Evolutionary conservation across 73 alveolate species (phyloP).

Genomic region (Symbiodinium pilosum): DNA sequence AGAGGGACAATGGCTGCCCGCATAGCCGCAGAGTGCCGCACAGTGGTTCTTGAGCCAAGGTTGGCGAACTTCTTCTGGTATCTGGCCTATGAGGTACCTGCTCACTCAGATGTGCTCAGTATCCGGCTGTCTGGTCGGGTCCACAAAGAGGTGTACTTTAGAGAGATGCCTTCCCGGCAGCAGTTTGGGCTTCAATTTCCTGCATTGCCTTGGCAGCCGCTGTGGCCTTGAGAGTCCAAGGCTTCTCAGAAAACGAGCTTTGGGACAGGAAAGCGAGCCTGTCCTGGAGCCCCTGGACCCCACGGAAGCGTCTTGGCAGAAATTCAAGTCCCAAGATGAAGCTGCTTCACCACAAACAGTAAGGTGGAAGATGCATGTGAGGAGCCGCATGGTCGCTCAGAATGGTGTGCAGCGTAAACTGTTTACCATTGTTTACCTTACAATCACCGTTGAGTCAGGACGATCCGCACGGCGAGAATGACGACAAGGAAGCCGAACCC

Average conservation of each 20-base stretch:
- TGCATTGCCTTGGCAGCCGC: no score
- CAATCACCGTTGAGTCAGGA: no score
- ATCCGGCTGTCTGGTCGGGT: constrained; percentile 19
- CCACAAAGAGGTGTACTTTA: constrained; percentile 45
- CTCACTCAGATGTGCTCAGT: constrained; percentile 47
- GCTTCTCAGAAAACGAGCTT: background rate
- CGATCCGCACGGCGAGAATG: background rate
- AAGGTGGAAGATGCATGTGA: no score
- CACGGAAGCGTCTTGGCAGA: background rate
- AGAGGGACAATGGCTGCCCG: no score
- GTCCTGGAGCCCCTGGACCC: background rate
- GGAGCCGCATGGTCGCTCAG: no score
- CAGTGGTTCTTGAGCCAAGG: no score
- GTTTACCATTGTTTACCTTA: no score
- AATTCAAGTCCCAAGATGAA: no score
- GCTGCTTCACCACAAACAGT: no score
- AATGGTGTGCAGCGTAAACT: no score
- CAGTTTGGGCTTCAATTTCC: background rate
- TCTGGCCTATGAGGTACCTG: constrained; percentile 48
- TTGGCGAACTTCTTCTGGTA: background rate
- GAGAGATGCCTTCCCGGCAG: background rate
- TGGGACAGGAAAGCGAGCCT: background rate
- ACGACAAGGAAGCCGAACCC: background rate
- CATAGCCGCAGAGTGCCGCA: no score
- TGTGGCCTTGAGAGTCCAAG: background rate